Base-by-base conservation (phyloP, 371 early-diverging fungal species). In the Zopfochytrium polystomum region DNA sequence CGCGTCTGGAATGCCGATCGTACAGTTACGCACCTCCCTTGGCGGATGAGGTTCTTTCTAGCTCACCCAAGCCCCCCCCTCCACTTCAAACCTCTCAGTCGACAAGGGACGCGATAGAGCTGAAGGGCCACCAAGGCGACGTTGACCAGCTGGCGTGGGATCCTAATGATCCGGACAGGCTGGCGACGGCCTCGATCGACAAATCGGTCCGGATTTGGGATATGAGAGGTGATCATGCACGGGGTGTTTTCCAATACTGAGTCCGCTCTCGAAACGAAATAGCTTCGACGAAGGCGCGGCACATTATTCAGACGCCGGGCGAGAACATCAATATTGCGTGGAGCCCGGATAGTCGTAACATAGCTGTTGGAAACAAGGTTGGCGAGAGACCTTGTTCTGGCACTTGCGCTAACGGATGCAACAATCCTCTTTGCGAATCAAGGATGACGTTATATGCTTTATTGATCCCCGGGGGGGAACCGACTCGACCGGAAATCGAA, bases 321-420 rank as follows among this genome's bases (percentile, higher is more conserved):
- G 90, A 90, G 64, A 91, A 91, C 66, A 90, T 93, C 75, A 91
- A 90, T 71, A 83, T 90, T 29, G 84, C 85, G 58, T 91, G 91
- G 90, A 85, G 87, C 60, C 89, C 90, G 1, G 87, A 90, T 63
- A 91, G 90, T 15, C 74, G 82, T 34, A 70, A 75, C 53, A 86
- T 91, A 61, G 90, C 90, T 23, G 91, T 91, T 4, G 90, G 91
- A 6, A 87, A 90, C 68, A 89, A 90, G 75, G 86, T 83, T 63
- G 34, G 53, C 9, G 33, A 38, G 15, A 30, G 38, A 66, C 23
- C 29, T 0, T n/a, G 38, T 68, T n/a, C n/a, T n/a, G n/a, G n/a
- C n/a, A n/a, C n/a, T n/a, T n/a, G n/a, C n/a, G n/a, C n/a, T n/a
- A 38, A 11, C 7, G 38, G 11, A 38, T 38, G 38, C 38, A 11